These are phyloP conservation scores for Phytopythium mirpurense DNA, from an alignment of 352 stramenopile genomes.

Conservation along the genomic window DNA sequence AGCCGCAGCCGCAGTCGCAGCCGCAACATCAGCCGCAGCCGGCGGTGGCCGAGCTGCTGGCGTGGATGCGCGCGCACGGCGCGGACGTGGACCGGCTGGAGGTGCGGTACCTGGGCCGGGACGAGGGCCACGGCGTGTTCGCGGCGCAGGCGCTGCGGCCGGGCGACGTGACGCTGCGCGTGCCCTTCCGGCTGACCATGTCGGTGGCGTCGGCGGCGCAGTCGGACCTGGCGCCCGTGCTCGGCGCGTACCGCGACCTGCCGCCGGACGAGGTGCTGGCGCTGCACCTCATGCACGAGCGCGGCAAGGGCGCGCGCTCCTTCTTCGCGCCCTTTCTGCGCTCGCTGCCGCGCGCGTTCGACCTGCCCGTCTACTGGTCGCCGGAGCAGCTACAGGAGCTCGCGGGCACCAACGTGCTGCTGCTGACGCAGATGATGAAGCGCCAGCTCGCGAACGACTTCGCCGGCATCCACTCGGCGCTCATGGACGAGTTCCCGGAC, in stretches of 20 bases:
- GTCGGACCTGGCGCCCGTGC: constrained; percentile 34
- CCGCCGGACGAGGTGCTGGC: constrained; percentile 48
- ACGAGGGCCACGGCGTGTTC: constrained; percentile 48
- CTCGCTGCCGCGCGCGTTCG: constrained; percentile 43
- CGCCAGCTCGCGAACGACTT: constrained; percentile 53
- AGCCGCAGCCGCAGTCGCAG: neutral
- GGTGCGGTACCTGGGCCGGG: constrained; percentile 31
- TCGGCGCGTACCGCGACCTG: constrained; percentile 33
- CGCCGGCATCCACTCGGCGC: constrained; percentile 40
- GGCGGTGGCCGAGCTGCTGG: constrained; percentile 24
- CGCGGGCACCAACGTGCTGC: constrained; percentile 44
- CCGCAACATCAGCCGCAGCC: neutral
- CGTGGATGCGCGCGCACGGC: constrained; percentile 32
- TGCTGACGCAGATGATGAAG: constrained; percentile 66
- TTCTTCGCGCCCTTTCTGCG: constrained; percentile 57
- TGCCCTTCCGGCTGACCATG: constrained; percentile 55
- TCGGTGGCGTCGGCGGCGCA: constrained; percentile 32
- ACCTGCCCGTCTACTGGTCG: constrained; percentile 55
- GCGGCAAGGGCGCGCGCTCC: constrained; percentile 30
- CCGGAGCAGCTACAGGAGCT: constrained; percentile 40
- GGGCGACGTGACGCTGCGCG: constrained; percentile 36
- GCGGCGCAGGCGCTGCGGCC: constrained; percentile 24
- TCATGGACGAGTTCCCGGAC: constrained; percentile 36
- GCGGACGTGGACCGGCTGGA: constrained; percentile 23
- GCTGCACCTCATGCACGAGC: constrained; percentile 56